Evolutionary conservation across 2,329 filamentous ascomycete genomes (phyloP), one percentile per base, ranked within the genome.

Genomic region (Cryphonectria naterciae): DNA sequence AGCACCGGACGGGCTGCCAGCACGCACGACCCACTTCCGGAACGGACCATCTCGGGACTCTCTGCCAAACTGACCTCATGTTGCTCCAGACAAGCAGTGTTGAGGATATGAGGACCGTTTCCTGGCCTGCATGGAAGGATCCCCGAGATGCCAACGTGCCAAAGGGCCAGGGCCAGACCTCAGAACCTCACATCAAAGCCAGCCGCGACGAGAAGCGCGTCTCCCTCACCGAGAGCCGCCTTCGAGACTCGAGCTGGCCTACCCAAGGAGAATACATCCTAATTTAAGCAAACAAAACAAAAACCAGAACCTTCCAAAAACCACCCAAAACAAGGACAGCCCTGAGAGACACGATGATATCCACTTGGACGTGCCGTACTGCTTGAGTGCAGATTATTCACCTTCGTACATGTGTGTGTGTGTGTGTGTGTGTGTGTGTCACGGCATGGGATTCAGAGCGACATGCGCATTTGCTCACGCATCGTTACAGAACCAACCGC

Each of bases 1-100:
- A 72, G 71, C 71, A 68, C 17, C 43, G 37, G 25, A 60, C 60
- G 54, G 65, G 69, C 71, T 58, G 71, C 68, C 65, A 68, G 68
- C 67, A 17, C 68, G 43, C 60, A 66, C 64, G 37, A 46, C 61
- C 62, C 32, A 70, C 56, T 13, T 7, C 39, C 46, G 32, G 35
- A 5, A 28, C n/a, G 49, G 37, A 54, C 56, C 41, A 64, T 68
- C 60, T 69, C 43, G 43, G 64, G 65, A 37, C 63, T 63, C 65
- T 63, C 37, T 70, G 62, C 28, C 68, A 67, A 37, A 58, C 46
- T 62, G 41, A 70, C 35, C 11, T 49, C 11, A 62, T 35, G 39
- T 72, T 61, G 39, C 41, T 64, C 68, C 70, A 66, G 69, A 72
- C 56, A 71, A 71, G 46, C 19, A 67, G 19, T 43, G 41, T 63